phyloP scores from a whole-genome alignment of 179 eudicot species.

The Silene coronaria region DNA sequence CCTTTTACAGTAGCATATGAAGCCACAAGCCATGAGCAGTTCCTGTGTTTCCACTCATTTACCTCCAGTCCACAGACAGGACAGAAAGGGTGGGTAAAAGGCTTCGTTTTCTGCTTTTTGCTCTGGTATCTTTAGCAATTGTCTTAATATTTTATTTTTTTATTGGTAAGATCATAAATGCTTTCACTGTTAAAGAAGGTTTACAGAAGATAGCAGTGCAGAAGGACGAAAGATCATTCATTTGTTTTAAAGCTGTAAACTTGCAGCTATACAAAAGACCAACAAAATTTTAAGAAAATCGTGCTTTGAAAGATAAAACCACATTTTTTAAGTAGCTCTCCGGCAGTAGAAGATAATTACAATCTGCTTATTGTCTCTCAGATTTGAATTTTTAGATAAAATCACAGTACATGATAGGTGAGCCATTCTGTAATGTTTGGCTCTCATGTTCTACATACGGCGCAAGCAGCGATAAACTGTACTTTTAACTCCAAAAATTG shows the following conservation, averaged over 20 bases:
- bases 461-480: not conserved
- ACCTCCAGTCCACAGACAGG: not conserved
- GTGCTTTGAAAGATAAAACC: not conserved
- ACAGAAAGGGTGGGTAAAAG: not conserved
- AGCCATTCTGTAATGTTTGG: not conserved
- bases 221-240: not conserved
- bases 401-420: not conserved
- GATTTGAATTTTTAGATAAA: not conserved
- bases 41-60: not conserved
- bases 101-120: not conserved
- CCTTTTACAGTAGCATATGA: not conserved
- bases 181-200: not conserved
- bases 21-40: not conserved
- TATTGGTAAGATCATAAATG: not conserved
- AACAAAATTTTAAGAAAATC: not conserved
- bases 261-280: not conserved
- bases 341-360: not conserved
- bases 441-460: not conserved
- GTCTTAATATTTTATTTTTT: not conserved
- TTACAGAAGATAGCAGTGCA: not conserved
- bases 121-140: not conserved
- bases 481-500: not conserved
- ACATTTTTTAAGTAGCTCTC: not conserved
- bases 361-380: not conserved
- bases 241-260: not conserved